These are phyloP conservation scores for Pseudocercospora eumusae DNA, from an alignment of 2,329 filamentous ascomycete species.

Conservation along the genomic window DNA sequence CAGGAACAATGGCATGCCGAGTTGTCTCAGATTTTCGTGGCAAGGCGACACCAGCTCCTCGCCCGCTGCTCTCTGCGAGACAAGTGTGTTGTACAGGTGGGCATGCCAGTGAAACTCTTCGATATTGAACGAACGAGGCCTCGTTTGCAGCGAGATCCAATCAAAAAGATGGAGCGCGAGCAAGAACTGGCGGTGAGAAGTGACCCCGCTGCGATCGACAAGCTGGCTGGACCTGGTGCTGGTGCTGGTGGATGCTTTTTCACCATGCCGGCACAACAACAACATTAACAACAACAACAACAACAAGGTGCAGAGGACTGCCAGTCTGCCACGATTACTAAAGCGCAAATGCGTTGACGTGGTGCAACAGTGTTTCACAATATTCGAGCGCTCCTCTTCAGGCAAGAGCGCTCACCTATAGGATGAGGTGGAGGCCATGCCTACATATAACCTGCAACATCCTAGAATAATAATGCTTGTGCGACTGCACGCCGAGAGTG, in stretches of 20 bases:
- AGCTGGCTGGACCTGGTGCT: no score
- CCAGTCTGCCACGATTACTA: conserved; percentile 11
- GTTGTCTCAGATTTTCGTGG: conserved; percentile 25
- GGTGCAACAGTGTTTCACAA: conserved; percentile 12
- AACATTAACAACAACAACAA: no score
- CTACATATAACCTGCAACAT: conserved; percentile 1
- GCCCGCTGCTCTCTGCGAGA: conserved; percentile 20
- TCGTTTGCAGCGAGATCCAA: conserved; percentile 28
- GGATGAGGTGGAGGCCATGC: conserved; percentile 19
- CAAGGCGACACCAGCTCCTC: conserved; percentile 21
- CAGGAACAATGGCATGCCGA: conserved; percentile 27
- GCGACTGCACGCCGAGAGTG: conserved; percentile 20
- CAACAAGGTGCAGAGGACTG: conserved; percentile 14
- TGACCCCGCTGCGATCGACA: conserved; percentile 20
- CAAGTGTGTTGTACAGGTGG: conserved; percentile 28
- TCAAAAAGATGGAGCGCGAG: conserved; percentile 17
- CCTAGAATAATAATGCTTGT: conserved; percentile 27
- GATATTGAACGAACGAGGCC: conserved; percentile 19
- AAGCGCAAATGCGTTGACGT: conserved; percentile 10
- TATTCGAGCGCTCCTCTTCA: conserved; percentile 23
- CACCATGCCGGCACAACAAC: conserved; percentile 19
- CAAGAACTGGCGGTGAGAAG: conserved; percentile 22
- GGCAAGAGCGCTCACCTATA: conserved; percentile 24
- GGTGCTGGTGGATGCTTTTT: conserved; percentile 14
- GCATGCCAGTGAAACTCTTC: conserved; percentile 19